A percentile compares a stretch with the other conserved stretches of the same genome.
phyloP scores from a whole-genome alignment of 305 asterid genomes.

The Ajuga reptans region DNA sequence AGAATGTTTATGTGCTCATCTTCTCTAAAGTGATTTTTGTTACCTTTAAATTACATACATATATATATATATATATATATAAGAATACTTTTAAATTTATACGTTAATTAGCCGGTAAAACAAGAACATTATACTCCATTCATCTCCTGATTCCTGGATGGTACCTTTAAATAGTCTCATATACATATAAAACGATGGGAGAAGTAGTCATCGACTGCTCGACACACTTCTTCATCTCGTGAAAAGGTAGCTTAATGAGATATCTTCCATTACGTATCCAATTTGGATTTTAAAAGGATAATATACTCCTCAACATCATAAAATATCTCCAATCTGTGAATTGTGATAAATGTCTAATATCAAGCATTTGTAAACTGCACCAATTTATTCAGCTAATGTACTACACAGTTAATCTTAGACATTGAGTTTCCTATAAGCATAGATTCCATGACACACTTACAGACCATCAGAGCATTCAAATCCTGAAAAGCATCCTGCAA shows the following conservation, averaged over 20 bases:
- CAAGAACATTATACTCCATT: neutral
- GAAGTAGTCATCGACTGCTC: neutral
- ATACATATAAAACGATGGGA: neutral
- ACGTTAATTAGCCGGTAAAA: neutral
- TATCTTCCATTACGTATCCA: neutral
- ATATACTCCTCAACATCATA: neutral
- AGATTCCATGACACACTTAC: conserved; percentile 26
- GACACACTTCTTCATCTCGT: neutral
- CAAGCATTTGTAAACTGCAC: neutral
- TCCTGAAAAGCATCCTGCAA: conserved; percentile 98
- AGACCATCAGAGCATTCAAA: conserved; percentile 92
- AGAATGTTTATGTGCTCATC: neutral
- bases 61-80: too few species aligned
- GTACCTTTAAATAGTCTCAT: neutral
- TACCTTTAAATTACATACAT: neutral
- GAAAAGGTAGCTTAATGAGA: neutral
- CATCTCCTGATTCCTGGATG: neutral
- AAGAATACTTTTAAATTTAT: too few species aligned
- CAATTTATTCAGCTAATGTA: neutral
- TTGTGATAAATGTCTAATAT: conserved; percentile 1
- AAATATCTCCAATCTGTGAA: neutral
- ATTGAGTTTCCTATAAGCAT: neutral
- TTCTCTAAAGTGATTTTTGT: neutral
- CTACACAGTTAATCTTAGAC: neutral
- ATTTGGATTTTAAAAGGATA: neutral